phyloP scores from a whole-genome alignment of 2,329 filamentous ascomycete species.

The Magnaporthiopsis rhizophila region DNA sequence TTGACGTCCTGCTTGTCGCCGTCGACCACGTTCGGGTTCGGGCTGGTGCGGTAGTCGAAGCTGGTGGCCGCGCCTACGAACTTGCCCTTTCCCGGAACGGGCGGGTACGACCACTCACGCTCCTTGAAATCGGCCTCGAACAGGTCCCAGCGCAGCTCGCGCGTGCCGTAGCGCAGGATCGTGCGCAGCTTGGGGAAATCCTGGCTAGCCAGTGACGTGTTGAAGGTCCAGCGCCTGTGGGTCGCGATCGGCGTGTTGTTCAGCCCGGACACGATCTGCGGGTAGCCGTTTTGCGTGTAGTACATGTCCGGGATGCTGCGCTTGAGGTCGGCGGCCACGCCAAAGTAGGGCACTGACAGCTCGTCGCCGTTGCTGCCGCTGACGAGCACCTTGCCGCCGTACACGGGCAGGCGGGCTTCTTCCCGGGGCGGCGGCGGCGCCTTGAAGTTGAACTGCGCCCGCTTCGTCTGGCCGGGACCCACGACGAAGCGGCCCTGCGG shows the following conservation, averaged over 20 bases:
- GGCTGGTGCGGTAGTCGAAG: background rate
- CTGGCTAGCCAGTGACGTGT: slow-evolving; percentile 16
- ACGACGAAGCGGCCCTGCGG: slow-evolving; percentile 16
- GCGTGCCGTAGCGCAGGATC: slow-evolving; percentile 17
- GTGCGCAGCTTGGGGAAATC: slow-evolving; percentile 22
- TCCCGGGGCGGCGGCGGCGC: slow-evolving; percentile 14
- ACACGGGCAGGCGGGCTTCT: slow-evolving; percentile 21
- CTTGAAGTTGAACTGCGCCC: slow-evolving; percentile 19
- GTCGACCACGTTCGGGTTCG: slow-evolving; percentile 1
- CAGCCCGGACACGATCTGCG: slow-evolving; percentile 6
- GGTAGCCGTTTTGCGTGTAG: slow-evolving; percentile 10
- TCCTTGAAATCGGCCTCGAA: slow-evolving; percentile 16
- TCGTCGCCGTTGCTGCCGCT: slow-evolving; percentile 23
- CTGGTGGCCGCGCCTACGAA: slow-evolving; percentile 17
- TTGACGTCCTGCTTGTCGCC: slow-evolving; percentile 6
- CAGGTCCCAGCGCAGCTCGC: slow-evolving; percentile 23
- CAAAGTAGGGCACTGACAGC: slow-evolving; percentile 25
- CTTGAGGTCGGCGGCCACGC: slow-evolving; percentile 11
- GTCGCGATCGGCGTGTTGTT: slow-evolving; percentile 1
- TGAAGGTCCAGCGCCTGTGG: slow-evolving; percentile 14
- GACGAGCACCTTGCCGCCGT: slow-evolving; percentile 25
- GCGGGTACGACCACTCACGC: slow-evolving; percentile 18
- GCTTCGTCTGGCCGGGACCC: slow-evolving; percentile 17
- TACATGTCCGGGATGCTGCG: slow-evolving; percentile 12
- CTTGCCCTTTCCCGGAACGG: slow-evolving; percentile 16